Base-by-base conservation (phyloP, 805 yeast species). In the Clavispora vitiphila region DNA sequence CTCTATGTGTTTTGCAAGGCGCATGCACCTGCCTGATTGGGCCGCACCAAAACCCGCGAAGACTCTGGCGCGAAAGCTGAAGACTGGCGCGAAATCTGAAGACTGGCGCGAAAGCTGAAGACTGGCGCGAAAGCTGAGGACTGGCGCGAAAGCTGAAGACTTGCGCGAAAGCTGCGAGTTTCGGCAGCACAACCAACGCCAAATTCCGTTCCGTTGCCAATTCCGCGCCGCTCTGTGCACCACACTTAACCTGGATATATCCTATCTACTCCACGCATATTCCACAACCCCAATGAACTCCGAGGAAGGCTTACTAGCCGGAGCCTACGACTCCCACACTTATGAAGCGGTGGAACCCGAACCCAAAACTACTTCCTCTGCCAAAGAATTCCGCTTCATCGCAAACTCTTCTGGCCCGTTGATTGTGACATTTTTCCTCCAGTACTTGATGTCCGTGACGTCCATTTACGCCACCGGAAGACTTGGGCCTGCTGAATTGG, bases 401-500 rank as follows among this genome's bases (percentile, higher is more conserved):
- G 29, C 55, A 29, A 38, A 35, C n/a, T 44, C 58, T 1, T 51
- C 57, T 21, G 44, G 48, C 14, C 62, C 60, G 8, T 35, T 57
- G 19, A 55, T 56, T 22, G 46, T 53, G 21, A 51, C 62, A 15
- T 58, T 58, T 32, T 46, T 56, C 29, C 53, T 58, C 38, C 62
- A 58, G 39, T 57, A 56, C 41, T 35, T 48, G 7, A 35, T 58
- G 38, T 53, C 61, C 8, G 55, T 53, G 32, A 49, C 55, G 11
- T 49, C 59, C 14, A 52, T 58, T 24, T 54, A 48, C 32, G 59
- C 59, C 20, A 47, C 57, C 12, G 62, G 62, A 8, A 49, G 44
- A 34, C 42, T 58, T 27, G 62, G 62, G 8, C 47, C 62, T 14
- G 44, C 43, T 21, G 60, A 58, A 39, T 47, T 58, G 40, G 62